phyloP scores from a whole-genome alignment of 1,139 yeast genomes.

The Geotrichum candidum region DNA sequence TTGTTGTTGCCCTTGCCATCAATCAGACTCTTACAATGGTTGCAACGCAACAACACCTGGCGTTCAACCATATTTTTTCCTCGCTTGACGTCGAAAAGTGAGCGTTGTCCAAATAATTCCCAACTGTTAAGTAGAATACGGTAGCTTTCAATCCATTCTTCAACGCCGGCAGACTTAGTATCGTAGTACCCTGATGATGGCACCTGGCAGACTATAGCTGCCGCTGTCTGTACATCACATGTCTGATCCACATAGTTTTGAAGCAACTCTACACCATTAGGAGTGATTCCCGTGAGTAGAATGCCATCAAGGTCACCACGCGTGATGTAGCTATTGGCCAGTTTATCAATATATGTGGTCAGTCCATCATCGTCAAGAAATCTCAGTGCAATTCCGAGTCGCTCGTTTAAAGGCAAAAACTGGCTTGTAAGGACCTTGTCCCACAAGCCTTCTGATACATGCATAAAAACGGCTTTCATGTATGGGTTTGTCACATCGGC shows the following conservation, averaged over 20 bases:
- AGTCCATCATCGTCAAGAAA: slow-evolving; percentile 73
- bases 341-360: slow-evolving; percentile 48
- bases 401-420: slow-evolving; percentile 78
- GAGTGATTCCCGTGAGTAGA: slow-evolving; percentile 67
- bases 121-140: slow-evolving; percentile 72
- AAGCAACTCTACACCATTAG: slow-evolving; percentile 51
- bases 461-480: slow-evolving; percentile 85
- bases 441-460: slow-evolving; percentile 93
- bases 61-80: slow-evolving; percentile 44
- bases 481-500: slow-evolving; percentile 86
- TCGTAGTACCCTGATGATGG: slow-evolving; percentile 30
- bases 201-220: slow-evolving; percentile 67
- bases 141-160: slow-evolving; percentile 65
- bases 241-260: slow-evolving; percentile 88
- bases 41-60: slow-evolving; percentile 76
- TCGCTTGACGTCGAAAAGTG: slow-evolving; percentile 67
- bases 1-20: slow-evolving; percentile 17
- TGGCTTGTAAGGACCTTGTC: slow-evolving; percentile 90
- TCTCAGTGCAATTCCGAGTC: slow-evolving; percentile 84
- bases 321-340: slow-evolving; percentile 64
- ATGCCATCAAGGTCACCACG: slow-evolving; percentile 89
- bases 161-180: neutral
- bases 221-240: slow-evolving; percentile 89
- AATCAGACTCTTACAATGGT: slow-evolving; percentile 51
- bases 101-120: slow-evolving; percentile 71